phyloP scores from a whole-genome alignment of 192 early-diverging fungal genomes.

The Tieghemiomyces parasiticus region DNA sequence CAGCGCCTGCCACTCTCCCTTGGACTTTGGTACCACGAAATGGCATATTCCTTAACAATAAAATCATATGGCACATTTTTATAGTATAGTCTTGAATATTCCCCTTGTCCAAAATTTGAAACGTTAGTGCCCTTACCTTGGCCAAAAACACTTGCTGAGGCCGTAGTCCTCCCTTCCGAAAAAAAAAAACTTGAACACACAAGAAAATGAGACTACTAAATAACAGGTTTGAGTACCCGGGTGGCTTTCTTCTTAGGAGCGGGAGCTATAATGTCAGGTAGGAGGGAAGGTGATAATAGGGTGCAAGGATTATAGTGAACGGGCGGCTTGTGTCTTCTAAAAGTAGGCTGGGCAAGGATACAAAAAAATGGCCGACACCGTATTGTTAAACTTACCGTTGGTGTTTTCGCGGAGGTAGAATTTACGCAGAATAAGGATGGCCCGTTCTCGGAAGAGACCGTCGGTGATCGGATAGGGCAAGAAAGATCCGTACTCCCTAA shows the following conservation, averaged over 20 bases:
- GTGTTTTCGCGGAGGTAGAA: slow-evolving; percentile 92
- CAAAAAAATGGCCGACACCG: not conserved
- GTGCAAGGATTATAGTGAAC: not conserved
- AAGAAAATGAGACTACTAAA: too few relatives aligned
- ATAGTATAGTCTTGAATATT: too few relatives aligned
- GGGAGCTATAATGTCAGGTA: slow-evolving; percentile 40
- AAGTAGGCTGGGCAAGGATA: not conserved
- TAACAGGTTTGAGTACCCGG: slow-evolving; percentile 63
- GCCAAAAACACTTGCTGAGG: too few relatives aligned
- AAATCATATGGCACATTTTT: too few relatives aligned
- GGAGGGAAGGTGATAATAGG: not conserved
- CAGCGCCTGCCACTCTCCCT: too few relatives aligned
- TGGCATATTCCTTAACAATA: too few relatives aligned
- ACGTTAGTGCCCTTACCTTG: too few relatives aligned
- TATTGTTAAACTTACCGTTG: slow-evolving; percentile 35
- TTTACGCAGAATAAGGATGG: slow-evolving; percentile 68
- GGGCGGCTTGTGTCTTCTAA: not conserved
- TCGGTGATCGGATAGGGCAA: slow-evolving; percentile 39
- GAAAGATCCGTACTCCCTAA: slow-evolving; percentile 17
- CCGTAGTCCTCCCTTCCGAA: too few relatives aligned
- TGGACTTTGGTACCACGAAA: too few relatives aligned
- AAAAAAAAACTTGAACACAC: too few relatives aligned
- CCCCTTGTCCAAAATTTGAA: too few relatives aligned
- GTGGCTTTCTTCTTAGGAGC: slow-evolving; percentile 76
- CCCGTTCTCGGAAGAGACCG: slow-evolving; percentile 63